These are phyloP conservation scores for Heliamphora exappendiculata DNA, from an alignment of 148 eudicot species.

Conservation along the genomic window DNA sequence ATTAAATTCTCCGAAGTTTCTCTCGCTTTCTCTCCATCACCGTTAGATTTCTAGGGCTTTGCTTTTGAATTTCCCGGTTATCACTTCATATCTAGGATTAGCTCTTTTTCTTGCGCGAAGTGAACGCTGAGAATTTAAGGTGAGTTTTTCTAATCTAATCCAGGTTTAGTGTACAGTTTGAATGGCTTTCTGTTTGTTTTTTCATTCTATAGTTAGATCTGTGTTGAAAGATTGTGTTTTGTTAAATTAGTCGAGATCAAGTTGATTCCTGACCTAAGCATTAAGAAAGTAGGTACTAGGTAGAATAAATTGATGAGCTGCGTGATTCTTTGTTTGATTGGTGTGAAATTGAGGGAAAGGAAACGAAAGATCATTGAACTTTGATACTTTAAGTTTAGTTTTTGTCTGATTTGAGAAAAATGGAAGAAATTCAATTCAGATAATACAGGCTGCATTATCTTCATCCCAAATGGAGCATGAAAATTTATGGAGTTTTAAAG, in stretches of 20 bases:
- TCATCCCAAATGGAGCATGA: not conserved
- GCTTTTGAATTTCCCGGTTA: not conserved
- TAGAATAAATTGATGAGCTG: not conserved
- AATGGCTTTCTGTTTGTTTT: not conserved
- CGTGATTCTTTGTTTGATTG: not conserved
- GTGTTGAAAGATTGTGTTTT: not conserved
- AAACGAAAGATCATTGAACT: not conserved
- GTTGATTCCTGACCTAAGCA: slow-evolving; percentile 4
- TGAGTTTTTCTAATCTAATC: slow-evolving; percentile 10
- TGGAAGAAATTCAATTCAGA: no score
- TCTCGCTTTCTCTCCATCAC: not conserved
- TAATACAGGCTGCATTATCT: no score
- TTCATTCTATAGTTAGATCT: slow-evolving; percentile 3
- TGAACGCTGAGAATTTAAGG: slow-evolving; percentile 11
- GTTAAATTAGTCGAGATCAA: slow-evolving; percentile 9
- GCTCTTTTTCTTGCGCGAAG: not conserved
- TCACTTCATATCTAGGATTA: slow-evolving; percentile 1
- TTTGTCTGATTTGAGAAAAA: no score
- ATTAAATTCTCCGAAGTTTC: not conserved
- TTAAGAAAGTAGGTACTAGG: not conserved
- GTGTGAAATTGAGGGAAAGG: not conserved
- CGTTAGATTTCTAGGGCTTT: slow-evolving; percentile 1
- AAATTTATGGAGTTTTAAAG: not conserved
- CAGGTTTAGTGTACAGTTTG: not conserved
- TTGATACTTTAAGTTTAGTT: no score